These are phyloP conservation scores for Calendula officinalis DNA, from an alignment of 129 eudicot species.

Conservation along the genomic window DNA sequence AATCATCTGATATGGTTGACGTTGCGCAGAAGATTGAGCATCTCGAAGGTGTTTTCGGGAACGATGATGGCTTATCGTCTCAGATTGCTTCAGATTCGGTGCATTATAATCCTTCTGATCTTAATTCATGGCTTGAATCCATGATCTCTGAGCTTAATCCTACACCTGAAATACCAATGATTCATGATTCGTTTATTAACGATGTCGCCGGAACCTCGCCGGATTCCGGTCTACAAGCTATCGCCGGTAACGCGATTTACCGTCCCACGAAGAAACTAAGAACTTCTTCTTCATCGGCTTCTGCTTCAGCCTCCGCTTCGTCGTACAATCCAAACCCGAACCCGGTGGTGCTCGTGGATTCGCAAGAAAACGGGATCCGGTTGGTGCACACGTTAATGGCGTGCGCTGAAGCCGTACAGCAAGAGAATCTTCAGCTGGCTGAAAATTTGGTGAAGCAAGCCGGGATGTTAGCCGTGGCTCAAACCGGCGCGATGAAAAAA, in stretches of 20 bases:
- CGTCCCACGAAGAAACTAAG: conserved; percentile 41
- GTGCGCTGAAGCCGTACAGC: conserved; percentile 79
- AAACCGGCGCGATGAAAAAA: conserved; percentile 82
- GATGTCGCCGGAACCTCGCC: background rate
- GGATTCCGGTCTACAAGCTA: conserved; percentile 47
- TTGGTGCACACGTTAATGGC: conserved; percentile 83
- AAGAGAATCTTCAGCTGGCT: conserved; percentile 49
- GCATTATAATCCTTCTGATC: conserved; percentile 73
- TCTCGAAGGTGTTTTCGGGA: conserved; percentile 50
- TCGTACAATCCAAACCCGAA: conserved; percentile 13
- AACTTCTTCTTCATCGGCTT: conserved; percentile 22
- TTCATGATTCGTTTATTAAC: conserved; percentile 28
- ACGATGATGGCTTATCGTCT: conserved; percentile 37
- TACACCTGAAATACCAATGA: background rate
- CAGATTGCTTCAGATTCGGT: conserved; percentile 55
- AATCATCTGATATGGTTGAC: conserved; percentile 70
- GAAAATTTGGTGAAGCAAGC: conserved; percentile 63
- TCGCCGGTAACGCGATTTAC: conserved; percentile 63
- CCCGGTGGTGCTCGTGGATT: conserved; percentile 59
- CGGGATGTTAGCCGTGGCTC: conserved; percentile 62
- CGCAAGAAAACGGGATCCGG: conserved; percentile 73
- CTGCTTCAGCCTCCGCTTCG: conserved; percentile 7
- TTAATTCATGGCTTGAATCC: conserved; percentile 63
- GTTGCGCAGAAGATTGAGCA: conserved; percentile 79
- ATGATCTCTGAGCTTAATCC: conserved; percentile 64